phyloP scores from a whole-genome alignment of 805 yeast species.

The Wickerhamiella hasegawae region DNA sequence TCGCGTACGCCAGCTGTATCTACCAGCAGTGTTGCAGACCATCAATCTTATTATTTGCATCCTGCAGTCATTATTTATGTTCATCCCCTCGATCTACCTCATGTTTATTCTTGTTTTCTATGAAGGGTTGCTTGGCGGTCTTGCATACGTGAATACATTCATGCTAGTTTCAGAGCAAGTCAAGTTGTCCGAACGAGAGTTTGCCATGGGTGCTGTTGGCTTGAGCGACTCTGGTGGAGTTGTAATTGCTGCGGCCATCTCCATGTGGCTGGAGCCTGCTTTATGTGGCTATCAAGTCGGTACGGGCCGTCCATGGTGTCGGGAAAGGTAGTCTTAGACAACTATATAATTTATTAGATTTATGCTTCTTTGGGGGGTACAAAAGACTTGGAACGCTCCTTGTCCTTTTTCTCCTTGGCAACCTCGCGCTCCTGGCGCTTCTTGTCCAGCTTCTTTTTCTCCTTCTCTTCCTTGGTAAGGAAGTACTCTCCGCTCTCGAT shows the following conservation, averaged over 20 bases:
- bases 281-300: slow-evolving; percentile 57
- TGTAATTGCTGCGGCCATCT: slow-evolving; percentile 61
- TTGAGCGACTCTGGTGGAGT: slow-evolving; percentile 77
- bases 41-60: slow-evolving; percentile 44
- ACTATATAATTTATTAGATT: slow-evolving; percentile 7
- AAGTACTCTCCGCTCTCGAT: slow-evolving; percentile 98
- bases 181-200: slow-evolving; percentile 41
- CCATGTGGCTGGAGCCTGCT: slow-evolving; percentile 55
- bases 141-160: slow-evolving; percentile 80
- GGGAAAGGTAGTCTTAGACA: slow-evolving; percentile 22
- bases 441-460: slow-evolving; percentile 49
- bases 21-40: slow-evolving; percentile 51
- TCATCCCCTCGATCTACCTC: slow-evolving; percentile 44
- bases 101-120: slow-evolving; percentile 54
- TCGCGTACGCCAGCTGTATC: slow-evolving; percentile 40
- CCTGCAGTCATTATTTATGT: slow-evolving; percentile 44
- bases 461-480: slow-evolving; percentile 74
- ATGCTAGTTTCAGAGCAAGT: slow-evolving; percentile 52
- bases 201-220: slow-evolving; percentile 70
- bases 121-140: slow-evolving; percentile 82
- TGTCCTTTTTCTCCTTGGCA: slow-evolving; percentile 44
- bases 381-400: slow-evolving; percentile 61
- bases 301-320: slow-evolving; percentile 72
- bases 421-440: slow-evolving; percentile 68
- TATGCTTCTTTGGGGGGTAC: slow-evolving; percentile 71